Percentiles rank a stretch among this genome's conserved stretches.
These are phyloP conservation scores for Hericium coralloides DNA, from an alignment of 768 basidiomycete genomes.

Conservation along the genomic window DNA sequence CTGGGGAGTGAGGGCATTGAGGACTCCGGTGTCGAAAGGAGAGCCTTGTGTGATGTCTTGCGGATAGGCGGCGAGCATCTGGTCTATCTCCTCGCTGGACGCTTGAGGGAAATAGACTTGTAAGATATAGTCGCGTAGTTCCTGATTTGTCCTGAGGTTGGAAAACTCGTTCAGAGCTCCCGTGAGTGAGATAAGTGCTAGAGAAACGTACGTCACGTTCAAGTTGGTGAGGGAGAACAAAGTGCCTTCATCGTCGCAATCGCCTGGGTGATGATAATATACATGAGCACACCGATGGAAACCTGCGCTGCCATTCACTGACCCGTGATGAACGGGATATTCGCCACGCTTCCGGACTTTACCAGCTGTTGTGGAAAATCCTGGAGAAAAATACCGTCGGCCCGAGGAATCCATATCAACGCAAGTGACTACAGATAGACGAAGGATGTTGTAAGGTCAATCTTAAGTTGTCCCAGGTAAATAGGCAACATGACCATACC, in stretches of 20 bases:
- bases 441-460: background rate
- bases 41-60: conserved; percentile 16
- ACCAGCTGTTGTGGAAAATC: conserved; percentile 24
- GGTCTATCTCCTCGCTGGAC: conserved; percentile 3
- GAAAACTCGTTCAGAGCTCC: background rate
- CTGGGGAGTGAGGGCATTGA: conserved; percentile 22
- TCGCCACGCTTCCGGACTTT: conserved; percentile 25
- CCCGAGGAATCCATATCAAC: conserved; percentile 28
- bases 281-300: conserved; percentile 14
- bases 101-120: background rate
- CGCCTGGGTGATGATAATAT: too few species aligned
- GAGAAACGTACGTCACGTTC: conserved; percentile 18
- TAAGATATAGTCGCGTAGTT: conserved; percentile 6
- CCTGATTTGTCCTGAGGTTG: conserved; percentile 7
- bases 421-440: conserved; percentile 16
- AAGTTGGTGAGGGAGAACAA: conserved; percentile 10
- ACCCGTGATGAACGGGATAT: conserved; percentile 12
- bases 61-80: conserved; percentile 10
- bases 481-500: conserved; percentile 8
- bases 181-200: too few species aligned
- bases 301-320: background rate
- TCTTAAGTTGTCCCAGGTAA: background rate
- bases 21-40: conserved; percentile 19
- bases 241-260: conserved; percentile 22
- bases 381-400: conserved; percentile 31